phyloP scores from a whole-genome alignment of 768 basidiomycete genomes.

The Boletus reticulatus region DNA sequence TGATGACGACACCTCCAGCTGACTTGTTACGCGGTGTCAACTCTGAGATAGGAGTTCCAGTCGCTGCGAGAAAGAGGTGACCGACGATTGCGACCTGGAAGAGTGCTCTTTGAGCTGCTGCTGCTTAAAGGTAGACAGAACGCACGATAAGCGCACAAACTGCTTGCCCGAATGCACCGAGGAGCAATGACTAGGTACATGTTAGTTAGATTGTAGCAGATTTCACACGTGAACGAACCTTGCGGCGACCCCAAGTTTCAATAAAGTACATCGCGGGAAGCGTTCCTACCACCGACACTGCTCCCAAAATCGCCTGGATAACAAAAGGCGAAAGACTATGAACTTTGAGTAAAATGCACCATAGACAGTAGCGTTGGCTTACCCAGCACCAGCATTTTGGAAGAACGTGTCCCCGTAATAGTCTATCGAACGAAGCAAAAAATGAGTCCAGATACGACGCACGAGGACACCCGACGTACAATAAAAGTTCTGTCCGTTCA shows the following conservation, averaged over 20 bases:
- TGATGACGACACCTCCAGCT: conserved; percentile 67
- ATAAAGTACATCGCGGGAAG: conserved; percentile 68
- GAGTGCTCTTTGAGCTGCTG: background rate
- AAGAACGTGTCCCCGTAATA: conserved; percentile 84
- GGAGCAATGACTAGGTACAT: conserved; percentile 54
- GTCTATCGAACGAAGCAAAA: conserved; percentile 40
- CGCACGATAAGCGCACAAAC: conserved; percentile 59
- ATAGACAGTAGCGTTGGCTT: conserved; percentile 14
- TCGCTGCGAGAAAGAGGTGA: conserved; percentile 60
- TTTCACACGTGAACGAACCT: conserved; percentile 33
- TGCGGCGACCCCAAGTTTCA: conserved; percentile 72
- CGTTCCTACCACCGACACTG: conserved; percentile 68
- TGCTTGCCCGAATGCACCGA: conserved; percentile 60
- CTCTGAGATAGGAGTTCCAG: conserved; percentile 42
- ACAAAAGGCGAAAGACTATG: conserved; percentile 61
- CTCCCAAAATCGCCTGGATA: conserved; percentile 77
- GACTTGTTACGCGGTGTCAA: conserved; percentile 55
- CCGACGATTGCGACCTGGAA: conserved; percentile 66
- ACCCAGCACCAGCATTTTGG: conserved; percentile 66
- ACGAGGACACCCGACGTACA: conserved; percentile 40
- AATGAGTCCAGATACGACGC: conserved; percentile 7
- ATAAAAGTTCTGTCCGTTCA: conserved; percentile 82
- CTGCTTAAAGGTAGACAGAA: background rate
- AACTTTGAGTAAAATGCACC: background rate
- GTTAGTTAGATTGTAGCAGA: background rate